Evolutionary conservation across 352 stramenopile species (phyloP).

Genomic region (Nothophytophthora sp.): DNA sequence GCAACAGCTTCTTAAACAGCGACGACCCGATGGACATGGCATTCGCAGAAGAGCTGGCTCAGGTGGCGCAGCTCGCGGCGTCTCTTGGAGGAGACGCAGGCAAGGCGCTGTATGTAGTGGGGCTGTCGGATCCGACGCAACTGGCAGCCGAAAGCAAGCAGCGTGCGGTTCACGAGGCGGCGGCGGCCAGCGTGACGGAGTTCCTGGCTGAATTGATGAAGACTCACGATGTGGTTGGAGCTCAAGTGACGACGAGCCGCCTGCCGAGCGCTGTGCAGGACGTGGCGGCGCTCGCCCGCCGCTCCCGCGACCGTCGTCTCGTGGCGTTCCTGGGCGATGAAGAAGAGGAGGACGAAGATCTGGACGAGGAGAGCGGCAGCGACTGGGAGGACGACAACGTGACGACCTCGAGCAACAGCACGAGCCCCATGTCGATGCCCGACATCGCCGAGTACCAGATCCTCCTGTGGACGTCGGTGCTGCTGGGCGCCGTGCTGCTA

Average conservation of each 20-base stretch:
- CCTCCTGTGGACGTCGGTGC: conserved; percentile 78
- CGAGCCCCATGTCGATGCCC: conserved; percentile 42
- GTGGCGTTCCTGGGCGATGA: conserved; percentile 13
- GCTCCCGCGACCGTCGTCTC: conserved; percentile 25
- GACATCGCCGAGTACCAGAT: conserved; percentile 84
- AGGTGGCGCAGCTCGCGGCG: conserved; percentile 30
- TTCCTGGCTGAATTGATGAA: conserved; percentile 47
- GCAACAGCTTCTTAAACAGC: conserved; percentile 28
- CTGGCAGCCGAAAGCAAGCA: conserved; percentile 26
- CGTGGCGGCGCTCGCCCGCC: conserved; percentile 25
- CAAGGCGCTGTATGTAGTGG: conserved; percentile 41
- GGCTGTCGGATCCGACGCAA: conserved; percentile 19
- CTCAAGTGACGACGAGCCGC: conserved; percentile 39
- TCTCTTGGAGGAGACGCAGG: conserved; percentile 14
- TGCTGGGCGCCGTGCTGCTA: conserved; percentile 51
- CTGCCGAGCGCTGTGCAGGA: conserved; percentile 18
- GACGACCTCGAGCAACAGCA: conserved; percentile 24
- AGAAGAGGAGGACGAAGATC: conserved; percentile 13
- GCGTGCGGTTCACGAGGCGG: conserved; percentile 18
- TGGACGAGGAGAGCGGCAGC: conserved; percentile 22
- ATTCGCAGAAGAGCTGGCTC: conserved; percentile 33
- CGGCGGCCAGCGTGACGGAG: conserved; percentile 25
- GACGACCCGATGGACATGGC: conserved; percentile 25
- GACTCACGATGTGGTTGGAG: conserved; percentile 18
- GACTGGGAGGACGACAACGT: conserved; percentile 21